These are phyloP conservation scores for Colletotrichum abscissum DNA, from an alignment of 2,329 filamentous ascomycete genomes.

Conservation along the genomic window DNA sequence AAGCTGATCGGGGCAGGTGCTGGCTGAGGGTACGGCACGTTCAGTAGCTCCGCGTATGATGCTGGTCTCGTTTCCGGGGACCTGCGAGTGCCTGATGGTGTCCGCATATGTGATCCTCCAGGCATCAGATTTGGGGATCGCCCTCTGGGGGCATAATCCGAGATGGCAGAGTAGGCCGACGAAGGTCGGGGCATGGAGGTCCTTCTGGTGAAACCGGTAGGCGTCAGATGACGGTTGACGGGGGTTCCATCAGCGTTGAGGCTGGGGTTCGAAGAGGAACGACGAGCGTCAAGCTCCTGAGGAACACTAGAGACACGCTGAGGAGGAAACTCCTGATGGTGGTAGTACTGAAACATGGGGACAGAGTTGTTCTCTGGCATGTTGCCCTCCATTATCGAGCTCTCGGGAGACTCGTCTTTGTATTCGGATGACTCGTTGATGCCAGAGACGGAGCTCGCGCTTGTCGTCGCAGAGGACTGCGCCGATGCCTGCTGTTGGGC, in stretches of 20 bases:
- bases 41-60: conserved; percentile 70
- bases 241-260: conserved; percentile 56
- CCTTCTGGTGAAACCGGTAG: conserved; percentile 64
- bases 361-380: conserved; percentile 56
- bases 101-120: conserved; percentile 56
- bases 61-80: conserved; percentile 66
- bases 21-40: conserved; percentile 83
- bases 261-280: conserved; percentile 62
- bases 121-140: conserved; percentile 65
- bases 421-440: conserved; percentile 59
- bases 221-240: conserved; percentile 73
- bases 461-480: conserved; percentile 66
- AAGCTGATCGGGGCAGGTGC: conserved; percentile 73
- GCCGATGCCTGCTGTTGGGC: conserved; percentile 61
- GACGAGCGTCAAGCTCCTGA: conserved; percentile 52
- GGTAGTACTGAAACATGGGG: conserved; percentile 72
- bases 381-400: conserved; percentile 61
- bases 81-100: conserved; percentile 60
- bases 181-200: conserved; percentile 75
- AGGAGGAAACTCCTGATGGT: conserved; percentile 61
- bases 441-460: conserved; percentile 66
- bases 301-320: conserved; percentile 53
- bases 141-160: conserved; percentile 74
- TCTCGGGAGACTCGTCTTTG: conserved; percentile 60
- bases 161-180: conserved; percentile 81